Conservation (phyloP, 805 yeast species). For the Torulaspora indica region DNA sequence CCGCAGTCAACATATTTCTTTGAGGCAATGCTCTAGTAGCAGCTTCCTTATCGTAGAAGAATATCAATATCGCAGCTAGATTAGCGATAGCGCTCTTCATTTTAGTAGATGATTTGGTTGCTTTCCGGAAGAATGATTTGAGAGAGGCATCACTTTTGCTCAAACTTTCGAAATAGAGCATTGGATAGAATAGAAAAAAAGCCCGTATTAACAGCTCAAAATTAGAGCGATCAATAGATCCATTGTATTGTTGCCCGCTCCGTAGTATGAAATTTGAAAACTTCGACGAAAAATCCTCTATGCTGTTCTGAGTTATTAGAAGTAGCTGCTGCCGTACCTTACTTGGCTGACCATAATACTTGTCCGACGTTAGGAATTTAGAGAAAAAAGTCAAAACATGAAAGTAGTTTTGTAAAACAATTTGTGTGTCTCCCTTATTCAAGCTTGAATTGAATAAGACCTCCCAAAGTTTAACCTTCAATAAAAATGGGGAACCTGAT, state of each 20-base stretch:
- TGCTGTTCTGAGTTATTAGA: conserved; percentile 48
- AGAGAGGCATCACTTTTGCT: conserved; percentile 38
- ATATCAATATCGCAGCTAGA: conserved; percentile 20
- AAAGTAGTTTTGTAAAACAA: conserved; percentile 48
- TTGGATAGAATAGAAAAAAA: conserved; percentile 44
- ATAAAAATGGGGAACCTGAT: conserved; percentile 54
- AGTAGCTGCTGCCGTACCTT: conserved; percentile 41
- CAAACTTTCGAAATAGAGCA: conserved; percentile 51
- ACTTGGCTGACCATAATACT: conserved; percentile 23
- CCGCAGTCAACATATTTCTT: conserved; percentile 10
- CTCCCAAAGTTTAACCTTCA: conserved; percentile 72
- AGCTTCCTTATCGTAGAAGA: conserved; percentile 10
- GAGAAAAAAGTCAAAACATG: conserved; percentile 45
- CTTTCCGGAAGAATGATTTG: conserved; percentile 42
- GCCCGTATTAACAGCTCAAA: conserved; percentile 27
- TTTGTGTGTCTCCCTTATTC: conserved; percentile 27
- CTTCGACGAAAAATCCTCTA: conserved; percentile 46
- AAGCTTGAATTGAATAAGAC: conserved; percentile 57
- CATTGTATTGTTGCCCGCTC: conserved; percentile 37
- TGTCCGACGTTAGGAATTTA: conserved; percentile 33
- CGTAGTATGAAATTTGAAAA: conserved; percentile 31
- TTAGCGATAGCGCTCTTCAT: conserved; percentile 45
- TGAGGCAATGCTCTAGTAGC: neutral
- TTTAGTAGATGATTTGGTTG: conserved; percentile 41
- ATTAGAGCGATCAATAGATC: conserved; percentile 4